phyloP scores from a whole-genome alignment of 1,284 basidiomycete species.

The Porogramme epimiltina region DNA sequence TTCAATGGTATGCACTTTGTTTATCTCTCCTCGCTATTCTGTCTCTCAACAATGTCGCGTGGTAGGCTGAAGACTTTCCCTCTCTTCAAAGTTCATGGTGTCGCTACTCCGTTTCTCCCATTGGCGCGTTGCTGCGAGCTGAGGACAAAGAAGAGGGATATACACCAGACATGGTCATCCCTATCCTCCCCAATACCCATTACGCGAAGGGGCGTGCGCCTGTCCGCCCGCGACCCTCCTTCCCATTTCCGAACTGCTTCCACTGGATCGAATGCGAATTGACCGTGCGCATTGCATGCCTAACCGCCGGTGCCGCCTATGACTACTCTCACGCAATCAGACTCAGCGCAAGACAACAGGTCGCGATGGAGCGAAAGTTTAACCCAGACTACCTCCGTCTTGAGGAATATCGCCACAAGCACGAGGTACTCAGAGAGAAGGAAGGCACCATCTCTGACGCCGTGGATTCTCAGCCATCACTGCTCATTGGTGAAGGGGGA shows the following conservation, averaged over 20 bases:
- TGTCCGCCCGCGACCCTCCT: background rate
- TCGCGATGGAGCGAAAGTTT: background rate
- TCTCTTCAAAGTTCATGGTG: background rate
- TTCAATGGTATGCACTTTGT: background rate
- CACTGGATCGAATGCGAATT: slow-evolving; percentile 4
- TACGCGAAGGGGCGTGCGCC: background rate
- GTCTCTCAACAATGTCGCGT: too few species aligned
- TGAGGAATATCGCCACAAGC: too few species aligned
- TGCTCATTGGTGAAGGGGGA: too few species aligned
- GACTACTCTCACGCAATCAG: background rate
- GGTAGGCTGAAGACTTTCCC: slow-evolving; percentile 1
- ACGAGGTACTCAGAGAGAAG: too few species aligned
- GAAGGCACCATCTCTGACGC: too few species aligned
- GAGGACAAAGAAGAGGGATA: background rate
- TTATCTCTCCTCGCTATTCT: background rate
- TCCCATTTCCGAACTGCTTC: slow-evolving; percentile 7
- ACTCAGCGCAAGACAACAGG: background rate
- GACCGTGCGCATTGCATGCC: background rate
- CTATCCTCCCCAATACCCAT: background rate
- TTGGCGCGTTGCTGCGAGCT: background rate
- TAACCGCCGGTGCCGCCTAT: background rate
- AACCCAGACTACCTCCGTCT: too few species aligned
- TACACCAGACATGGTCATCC: slow-evolving; percentile 7
- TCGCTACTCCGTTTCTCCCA: background rate
- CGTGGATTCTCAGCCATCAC: too few species aligned